phyloP scores from a whole-genome alignment of 441 rosid species.

The Croton laevigatus region DNA sequence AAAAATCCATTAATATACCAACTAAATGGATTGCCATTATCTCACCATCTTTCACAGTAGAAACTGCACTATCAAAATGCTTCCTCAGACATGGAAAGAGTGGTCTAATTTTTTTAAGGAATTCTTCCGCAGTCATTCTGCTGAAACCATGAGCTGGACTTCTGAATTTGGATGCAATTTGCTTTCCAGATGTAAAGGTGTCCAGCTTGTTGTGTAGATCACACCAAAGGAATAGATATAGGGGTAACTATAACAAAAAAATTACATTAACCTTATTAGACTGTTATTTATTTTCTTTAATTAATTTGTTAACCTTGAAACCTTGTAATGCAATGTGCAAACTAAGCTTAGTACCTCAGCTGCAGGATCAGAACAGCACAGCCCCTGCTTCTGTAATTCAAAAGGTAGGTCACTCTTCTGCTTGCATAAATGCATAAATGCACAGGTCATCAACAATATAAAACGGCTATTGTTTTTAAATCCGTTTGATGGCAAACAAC shows the following conservation, averaged over 20 bases:
- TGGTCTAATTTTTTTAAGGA: slow-evolving; percentile 42
- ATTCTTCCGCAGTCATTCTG: slow-evolving; percentile 40
- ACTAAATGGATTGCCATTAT: slow-evolving; percentile 16
- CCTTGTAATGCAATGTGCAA: not conserved
- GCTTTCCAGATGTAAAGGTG: slow-evolving; percentile 46
- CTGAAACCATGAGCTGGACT: slow-evolving; percentile 35
- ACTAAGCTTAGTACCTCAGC: slow-evolving; percentile 59
- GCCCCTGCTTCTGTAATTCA: slow-evolving; percentile 46
- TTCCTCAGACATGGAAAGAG: slow-evolving; percentile 55
- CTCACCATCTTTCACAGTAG: slow-evolving; percentile 59
- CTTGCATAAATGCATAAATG: not conserved
- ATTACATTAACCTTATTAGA: slow-evolving; percentile 10
- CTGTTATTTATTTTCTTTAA: not conserved
- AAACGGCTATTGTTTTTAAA: not conserved
- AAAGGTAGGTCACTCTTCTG: slow-evolving; percentile 19
- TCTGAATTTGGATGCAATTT: slow-evolving; percentile 39
- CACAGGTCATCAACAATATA: slow-evolving; percentile 1
- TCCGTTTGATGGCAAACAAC: not conserved
- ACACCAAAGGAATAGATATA: slow-evolving; percentile 61
- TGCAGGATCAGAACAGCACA: slow-evolving; percentile 59
- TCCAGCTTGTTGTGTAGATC: slow-evolving; percentile 75
- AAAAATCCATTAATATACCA: not conserved
- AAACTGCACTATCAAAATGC: slow-evolving; percentile 51
- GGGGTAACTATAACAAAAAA: slow-evolving; percentile 56
- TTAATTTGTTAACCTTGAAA: not conserved